A percentile compares a stretch with the other conserved stretches of the same genome.
Conservation (phyloP, 2,329 filamentous ascomycete species). For the Talaromyces amestolkiae region DNA sequence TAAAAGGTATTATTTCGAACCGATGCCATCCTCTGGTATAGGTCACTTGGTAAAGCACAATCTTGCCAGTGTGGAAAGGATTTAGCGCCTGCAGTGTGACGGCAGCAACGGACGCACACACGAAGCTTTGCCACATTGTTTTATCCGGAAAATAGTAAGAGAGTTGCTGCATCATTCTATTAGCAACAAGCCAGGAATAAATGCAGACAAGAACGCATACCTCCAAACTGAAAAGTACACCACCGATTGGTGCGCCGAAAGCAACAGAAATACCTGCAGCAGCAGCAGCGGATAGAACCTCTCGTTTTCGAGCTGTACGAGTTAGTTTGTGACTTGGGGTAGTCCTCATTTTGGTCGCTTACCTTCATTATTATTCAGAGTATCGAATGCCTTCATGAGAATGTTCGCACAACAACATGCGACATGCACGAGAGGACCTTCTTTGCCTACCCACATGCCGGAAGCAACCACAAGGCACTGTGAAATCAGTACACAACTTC, state of each 20-base stretch:
- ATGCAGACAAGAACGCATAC: constrained; percentile 39
- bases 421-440: constrained; percentile 92
- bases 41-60: constrained; percentile 92
- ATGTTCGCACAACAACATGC: constrained; percentile 94
- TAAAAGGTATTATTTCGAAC: constrained; percentile 88
- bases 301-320: constrained; percentile 77
- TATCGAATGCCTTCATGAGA: constrained; percentile 83
- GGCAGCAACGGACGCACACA: constrained; percentile 98
- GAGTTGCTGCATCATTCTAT: constrained; percentile 60
- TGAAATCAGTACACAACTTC: constrained; percentile 26
- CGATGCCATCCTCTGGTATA: constrained; percentile 91
- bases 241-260: constrained; percentile 90
- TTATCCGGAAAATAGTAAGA: constrained; percentile 99
- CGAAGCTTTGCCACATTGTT: constrained; percentile 99
- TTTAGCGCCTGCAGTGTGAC: constrained; percentile 90
- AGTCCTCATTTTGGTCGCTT: constrained; percentile 20
- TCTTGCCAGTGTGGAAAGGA: constrained; percentile 90
- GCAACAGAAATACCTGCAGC: constrained; percentile 91
- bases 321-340: constrained; percentile 12
- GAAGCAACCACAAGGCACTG: constrained; percentile 88
- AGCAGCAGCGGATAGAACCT: constrained; percentile 87
- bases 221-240: constrained; percentile 93
- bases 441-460: constrained; percentile 94
- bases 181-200: not conserved
- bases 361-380: constrained; percentile 85